phyloP scores from a whole-genome alignment of 345 rosid genomes.

The Citrus australasica region DNA sequence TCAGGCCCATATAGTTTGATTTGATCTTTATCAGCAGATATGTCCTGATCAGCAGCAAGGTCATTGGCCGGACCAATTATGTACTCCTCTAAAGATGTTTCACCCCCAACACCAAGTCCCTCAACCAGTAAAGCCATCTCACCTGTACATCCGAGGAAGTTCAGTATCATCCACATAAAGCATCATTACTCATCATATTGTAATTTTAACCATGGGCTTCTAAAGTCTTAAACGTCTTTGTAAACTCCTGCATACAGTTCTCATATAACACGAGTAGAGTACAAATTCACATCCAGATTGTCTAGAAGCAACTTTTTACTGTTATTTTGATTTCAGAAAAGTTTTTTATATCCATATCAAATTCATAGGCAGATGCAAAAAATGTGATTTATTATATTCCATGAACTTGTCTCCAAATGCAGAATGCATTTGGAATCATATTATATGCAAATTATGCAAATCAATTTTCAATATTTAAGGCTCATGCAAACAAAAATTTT shows the following conservation, averaged over 20 bases:
- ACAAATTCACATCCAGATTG: background rate
- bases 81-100: constrained; percentile 83
- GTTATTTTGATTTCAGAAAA: background rate
- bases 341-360: background rate
- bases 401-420: background rate
- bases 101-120: constrained; percentile 86
- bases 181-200: background rate
- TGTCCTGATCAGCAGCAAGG: constrained; percentile 49
- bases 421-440: background rate
- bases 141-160: constrained; percentile 54
- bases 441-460: background rate
- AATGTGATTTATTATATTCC: background rate
- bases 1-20: constrained; percentile 89
- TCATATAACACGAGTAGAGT: background rate
- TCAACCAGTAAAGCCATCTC: constrained; percentile 97
- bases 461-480: background rate
- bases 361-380: background rate
- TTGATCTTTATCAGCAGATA: constrained; percentile 62
- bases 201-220: background rate
- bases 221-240: background rate
- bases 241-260: background rate
- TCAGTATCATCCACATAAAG: constrained; percentile 7
- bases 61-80: constrained; percentile 74
- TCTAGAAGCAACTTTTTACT: background rate
- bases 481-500: constrained; percentile 7